Evolutionary conservation across 305 asterid genomes (phyloP).

Genomic region (Andrographis paniculata): DNA sequence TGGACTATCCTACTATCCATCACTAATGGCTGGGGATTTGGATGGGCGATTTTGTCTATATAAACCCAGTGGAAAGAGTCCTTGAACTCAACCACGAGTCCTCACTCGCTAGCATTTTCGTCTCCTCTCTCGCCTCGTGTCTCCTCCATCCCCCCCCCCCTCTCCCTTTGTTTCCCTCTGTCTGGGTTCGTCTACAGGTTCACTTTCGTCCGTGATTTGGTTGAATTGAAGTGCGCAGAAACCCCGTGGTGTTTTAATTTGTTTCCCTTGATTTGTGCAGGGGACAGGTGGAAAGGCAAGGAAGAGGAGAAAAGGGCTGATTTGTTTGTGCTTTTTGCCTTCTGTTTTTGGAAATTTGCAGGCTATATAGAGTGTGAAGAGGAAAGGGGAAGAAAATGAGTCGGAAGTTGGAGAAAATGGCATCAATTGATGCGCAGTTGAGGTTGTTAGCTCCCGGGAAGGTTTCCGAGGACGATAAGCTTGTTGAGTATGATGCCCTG

Average conservation of each 20-base stretch:
- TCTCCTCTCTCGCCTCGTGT: too few species aligned
- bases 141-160: too few species aligned
- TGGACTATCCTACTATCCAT: too few species aligned
- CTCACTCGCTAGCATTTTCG: too few species aligned
- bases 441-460: constrained; percentile 65
- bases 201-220: neutral
- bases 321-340: neutral
- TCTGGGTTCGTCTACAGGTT: neutral
- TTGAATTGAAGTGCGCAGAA: neutral
- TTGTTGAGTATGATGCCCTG: constrained; percentile 57
- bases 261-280: too few species aligned
- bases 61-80: too few species aligned
- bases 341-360: constrained; percentile 1
- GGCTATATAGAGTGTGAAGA: constrained; percentile 19
- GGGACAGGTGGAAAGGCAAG: constrained; percentile 13
- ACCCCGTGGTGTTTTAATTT: neutral
- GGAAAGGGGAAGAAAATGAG: constrained; percentile 22
- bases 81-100: too few species aligned
- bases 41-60: too few species aligned
- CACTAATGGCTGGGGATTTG: too few species aligned
- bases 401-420: constrained; percentile 48
- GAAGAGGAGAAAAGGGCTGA: neutral
- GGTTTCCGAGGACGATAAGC: constrained; percentile 60
- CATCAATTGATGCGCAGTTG: constrained; percentile 63
- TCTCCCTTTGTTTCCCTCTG: neutral